Conservation (phyloP, 768 basidiomycete genomes). For the Naganishia friedmannii region DNA sequence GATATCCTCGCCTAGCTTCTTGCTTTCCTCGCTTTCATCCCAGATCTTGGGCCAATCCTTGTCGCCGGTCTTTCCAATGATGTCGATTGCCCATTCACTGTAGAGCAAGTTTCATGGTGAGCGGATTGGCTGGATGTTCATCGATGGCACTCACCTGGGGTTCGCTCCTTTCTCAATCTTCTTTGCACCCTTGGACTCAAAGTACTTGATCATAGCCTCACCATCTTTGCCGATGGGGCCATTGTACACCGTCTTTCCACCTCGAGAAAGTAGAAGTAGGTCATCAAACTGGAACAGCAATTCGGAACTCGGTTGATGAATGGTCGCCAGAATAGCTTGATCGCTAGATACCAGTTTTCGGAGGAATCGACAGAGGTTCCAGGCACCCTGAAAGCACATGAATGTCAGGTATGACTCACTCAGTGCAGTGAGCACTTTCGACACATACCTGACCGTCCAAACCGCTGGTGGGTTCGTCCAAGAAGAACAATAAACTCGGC, state of each 20-base stretch:
- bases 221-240: constrained; percentile 17
- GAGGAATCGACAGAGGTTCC: constrained; percentile 68
- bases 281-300: constrained; percentile 75
- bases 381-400: constrained; percentile 64
- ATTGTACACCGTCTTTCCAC: constrained; percentile 59
- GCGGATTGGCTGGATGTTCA: neutral
- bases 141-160: neutral
- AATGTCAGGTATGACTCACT: neutral
- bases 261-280: constrained; percentile 67
- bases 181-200: constrained; percentile 9
- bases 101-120: neutral
- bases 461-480: constrained; percentile 86
- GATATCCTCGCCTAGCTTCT: constrained; percentile 53
- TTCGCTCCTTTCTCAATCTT: constrained; percentile 13
- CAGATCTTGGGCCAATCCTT: constrained; percentile 81
- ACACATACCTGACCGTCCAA: constrained; percentile 64
- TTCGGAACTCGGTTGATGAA: constrained; percentile 58
- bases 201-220: constrained; percentile 18
- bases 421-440: constrained; percentile 33
- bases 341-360: constrained; percentile 71
- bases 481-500: constrained; percentile 74
- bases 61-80: constrained; percentile 42
- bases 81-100: constrained; percentile 22
- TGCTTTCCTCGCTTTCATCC: constrained; percentile 64
- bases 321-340: constrained; percentile 83